Base-by-base conservation (phyloP, 257 asterid genomes). In the Fraxinus americana region DNA sequence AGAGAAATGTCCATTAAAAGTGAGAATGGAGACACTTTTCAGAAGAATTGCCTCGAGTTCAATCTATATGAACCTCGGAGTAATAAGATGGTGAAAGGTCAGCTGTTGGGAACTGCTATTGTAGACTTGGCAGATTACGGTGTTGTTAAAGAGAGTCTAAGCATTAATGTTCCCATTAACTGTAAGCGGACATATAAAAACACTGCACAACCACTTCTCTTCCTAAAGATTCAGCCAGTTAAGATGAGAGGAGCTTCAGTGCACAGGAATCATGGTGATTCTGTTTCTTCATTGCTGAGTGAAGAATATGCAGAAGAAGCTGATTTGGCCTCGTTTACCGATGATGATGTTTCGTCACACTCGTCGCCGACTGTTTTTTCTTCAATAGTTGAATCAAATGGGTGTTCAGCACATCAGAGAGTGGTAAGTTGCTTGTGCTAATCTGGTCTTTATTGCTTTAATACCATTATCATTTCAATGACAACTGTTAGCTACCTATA, bases 261-360 rank as follows among this genome's bases (percentile, higher is more conserved):
- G 88, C 92, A 89, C 67, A 74, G 80, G 78, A 87, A 70, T 82
- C 79, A 74, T 38, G 75, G 27, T 74, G 97, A 89, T 25, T 87
- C 92, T 32, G 86, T 87, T 85, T 92, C 97, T 80, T 87, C 87
- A 61, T 69, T 90, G 81, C 83, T 86, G 88, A 80, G 83, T 80
- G 97, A 91, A 85, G 97, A 92, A 81, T 92, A 86, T 76, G 87
- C 90, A 23, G 96, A 94, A 78, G 98, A 92, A 85, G 91, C 96
- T 74, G 97, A 89, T 78, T 75, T 79, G 66, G 88, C 86, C 63
- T 87, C 94, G 12, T 84, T 78, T 71, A 84, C 97, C 1, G 96
- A 91, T 77, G 97, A 92, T 82, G 97, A 91, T 84, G 88, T 78
- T 79, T 90, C 96, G 66, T 89, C 93, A 14, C 95, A 91, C 80